A percentile compares a stretch with the other conserved stretches of the same genome.
These are phyloP conservation scores for Coemansia asiatica DNA, from an alignment of 192 early-diverging fungal species.

Conservation along the genomic window DNA sequence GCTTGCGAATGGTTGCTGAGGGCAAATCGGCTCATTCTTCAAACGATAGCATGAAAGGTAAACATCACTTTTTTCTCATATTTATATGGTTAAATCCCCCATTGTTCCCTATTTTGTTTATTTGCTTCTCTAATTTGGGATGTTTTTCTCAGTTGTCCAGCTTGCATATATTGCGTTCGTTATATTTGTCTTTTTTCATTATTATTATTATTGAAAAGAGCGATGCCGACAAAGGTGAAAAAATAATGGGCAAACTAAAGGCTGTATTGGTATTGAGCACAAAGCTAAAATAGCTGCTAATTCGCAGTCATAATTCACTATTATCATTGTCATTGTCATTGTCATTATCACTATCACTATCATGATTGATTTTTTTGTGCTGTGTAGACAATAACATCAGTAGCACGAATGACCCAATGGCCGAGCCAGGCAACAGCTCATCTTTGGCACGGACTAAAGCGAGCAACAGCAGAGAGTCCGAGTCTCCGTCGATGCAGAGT, in stretches of 20 bases:
- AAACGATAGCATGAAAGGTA: conserved; percentile 7
- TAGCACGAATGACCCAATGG: neutral
- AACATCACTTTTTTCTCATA: neutral
- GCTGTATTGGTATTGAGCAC: neutral
- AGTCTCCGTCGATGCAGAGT: neutral
- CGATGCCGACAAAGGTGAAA: no score
- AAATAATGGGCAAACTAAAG: neutral
- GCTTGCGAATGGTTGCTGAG: conserved; percentile 25
- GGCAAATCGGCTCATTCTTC: conserved; percentile 1
- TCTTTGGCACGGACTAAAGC: neutral
- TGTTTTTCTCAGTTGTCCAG: neutral
- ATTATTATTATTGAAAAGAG: neutral
- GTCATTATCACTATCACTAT: no score
- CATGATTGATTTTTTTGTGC: neutral
- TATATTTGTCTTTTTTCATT: neutral
- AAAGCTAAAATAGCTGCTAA: neutral
- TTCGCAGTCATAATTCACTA: no score
- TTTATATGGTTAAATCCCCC: neutral
- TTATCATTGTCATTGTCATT: neutral
- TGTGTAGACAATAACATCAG: neutral
- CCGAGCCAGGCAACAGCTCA: neutral
- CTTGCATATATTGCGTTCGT: neutral
- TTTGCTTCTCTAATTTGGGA: neutral
- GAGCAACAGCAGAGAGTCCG: conserved; percentile 2
- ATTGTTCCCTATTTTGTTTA: neutral